phyloP scores from a whole-genome alignment of 2,329 filamentous ascomycete genomes.

The Zalaria sp. region DNA sequence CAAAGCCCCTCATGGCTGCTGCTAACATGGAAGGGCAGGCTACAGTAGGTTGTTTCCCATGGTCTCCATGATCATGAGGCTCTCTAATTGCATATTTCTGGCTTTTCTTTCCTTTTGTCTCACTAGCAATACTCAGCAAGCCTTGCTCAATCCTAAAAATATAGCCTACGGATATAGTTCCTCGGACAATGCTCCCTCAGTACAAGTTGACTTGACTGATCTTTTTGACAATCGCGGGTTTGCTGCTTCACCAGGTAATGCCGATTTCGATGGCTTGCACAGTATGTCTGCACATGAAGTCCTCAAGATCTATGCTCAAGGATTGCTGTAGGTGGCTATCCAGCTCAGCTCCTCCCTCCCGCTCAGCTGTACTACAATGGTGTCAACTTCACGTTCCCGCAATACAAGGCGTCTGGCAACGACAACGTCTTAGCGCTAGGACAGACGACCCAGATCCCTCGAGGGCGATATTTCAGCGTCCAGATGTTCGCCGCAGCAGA shows the following conservation, averaged over 20 bases:
- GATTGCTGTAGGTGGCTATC: constrained; percentile 17
- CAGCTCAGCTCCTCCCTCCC: constrained; percentile 21
- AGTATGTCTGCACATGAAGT: constrained; percentile 3
- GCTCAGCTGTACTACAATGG: constrained; percentile 22
- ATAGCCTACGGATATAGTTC: constrained; percentile 8
- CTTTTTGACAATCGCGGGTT: constrained; percentile 23
- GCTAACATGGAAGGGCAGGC: too few relatives aligned
- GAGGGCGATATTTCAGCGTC: constrained; percentile 21
- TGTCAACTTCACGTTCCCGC: constrained; percentile 21
- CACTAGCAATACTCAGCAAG: background rate
- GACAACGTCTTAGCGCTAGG: constrained; percentile 25
- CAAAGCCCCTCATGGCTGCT: too few relatives aligned
- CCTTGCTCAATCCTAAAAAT: constrained; percentile 16
- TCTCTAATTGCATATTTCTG: too few relatives aligned
- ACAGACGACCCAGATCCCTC: constrained; percentile 19
- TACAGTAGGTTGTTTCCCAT: too few relatives aligned
- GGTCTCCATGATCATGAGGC: too few relatives aligned
- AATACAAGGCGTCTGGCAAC: constrained; percentile 20
- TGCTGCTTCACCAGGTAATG: constrained; percentile 20
- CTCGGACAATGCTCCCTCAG: constrained; percentile 6
- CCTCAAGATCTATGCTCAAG: background rate
- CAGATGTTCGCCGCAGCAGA: constrained; percentile 27
- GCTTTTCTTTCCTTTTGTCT: too few relatives aligned
- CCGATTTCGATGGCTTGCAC: constrained; percentile 21
- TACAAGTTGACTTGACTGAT: constrained; percentile 12